Base-by-base conservation (phyloP, 2,329 filamentous ascomycete species). In the Cephalotrichum gorgonifer region DNA sequence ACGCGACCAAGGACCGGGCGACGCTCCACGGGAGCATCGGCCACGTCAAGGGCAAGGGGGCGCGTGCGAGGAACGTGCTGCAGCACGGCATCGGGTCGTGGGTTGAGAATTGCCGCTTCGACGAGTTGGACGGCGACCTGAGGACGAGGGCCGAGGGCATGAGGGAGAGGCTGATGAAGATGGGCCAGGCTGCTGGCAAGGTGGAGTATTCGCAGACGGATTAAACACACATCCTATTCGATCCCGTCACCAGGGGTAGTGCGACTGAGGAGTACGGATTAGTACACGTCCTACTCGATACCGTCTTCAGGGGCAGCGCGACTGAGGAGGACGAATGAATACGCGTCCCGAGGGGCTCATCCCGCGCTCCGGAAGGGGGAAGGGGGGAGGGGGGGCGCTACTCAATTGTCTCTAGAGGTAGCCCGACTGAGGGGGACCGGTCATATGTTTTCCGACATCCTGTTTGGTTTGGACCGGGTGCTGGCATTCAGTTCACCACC, bases 21-120 rank as follows among this genome's bases (percentile, higher is more conserved):
- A 88, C 84, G 52, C 64, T 88, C 58, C 85, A 88, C 63, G 85
- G 85, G 6, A 84, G 79, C 49, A 83, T 86, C 43, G 85, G 85
- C 2, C 76, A 82, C 55, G 69, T 69, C 1, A 65, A 62, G 2
- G 81, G 76, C 2, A 76, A 76, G 50, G 61, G 57, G 39, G 65
- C 76, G 52, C 65, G 85, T 51, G 83, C 84, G 47, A 73, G 83
- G 54, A 88, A 88, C 63, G 84, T 88, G 54, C 62, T 88, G 59
- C 85, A 88, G 72, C 85, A 88, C 65, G 85, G 82, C 4, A 72
- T 88, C 22, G 82, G 82, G 4, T 69, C 66, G 41, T 88, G 82
- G 81, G 80, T 85, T 6, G 72, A 71, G 28, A 57, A 67, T 23
- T 77, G 78, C 53, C 73, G 82, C 58, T 78, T 88, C 50, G 65